Conservation (phyloP, 2,329 filamentous ascomycete genomes). For the Stemphylium beticola region DNA sequence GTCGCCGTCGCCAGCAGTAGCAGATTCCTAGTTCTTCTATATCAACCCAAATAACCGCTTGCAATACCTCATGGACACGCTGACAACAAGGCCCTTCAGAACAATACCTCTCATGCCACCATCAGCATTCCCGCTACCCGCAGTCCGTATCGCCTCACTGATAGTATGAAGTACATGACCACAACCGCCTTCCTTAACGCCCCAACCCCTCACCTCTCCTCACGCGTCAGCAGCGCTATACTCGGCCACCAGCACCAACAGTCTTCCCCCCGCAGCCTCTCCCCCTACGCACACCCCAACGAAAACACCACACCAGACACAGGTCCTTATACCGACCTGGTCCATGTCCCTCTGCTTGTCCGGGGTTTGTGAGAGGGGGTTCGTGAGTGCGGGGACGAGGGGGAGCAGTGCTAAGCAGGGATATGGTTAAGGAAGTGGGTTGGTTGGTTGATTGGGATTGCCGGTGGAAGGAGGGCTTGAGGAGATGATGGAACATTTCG, state of each 20-base stretch:
- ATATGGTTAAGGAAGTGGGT: conserved; percentile 30
- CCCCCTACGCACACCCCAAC: not conserved
- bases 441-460: conserved; percentile 1
- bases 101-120: not conserved
- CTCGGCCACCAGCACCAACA: too few species aligned
- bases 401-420: too few species aligned
- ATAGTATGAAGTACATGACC: conserved; percentile 31
- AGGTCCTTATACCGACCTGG: not conserved
- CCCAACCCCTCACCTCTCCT: conserved; percentile 9
- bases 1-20: too few species aligned
- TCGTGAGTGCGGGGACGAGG: too few species aligned
- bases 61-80: not conserved
- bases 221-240: not conserved
- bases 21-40: too few species aligned
- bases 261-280: too few species aligned
- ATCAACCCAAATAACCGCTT: too few species aligned
- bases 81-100: not conserved
- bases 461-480: too few species aligned
- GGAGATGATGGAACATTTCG: too few species aligned
- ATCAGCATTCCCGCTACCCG: conserved; percentile 7
- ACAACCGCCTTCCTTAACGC: conserved; percentile 30
- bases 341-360: not conserved
- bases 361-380: not conserved
- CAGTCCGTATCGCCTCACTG: conserved; percentile 33
- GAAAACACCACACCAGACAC: too few species aligned